Evolutionary conservation across 306 rosid genomes (phyloP), one percentile per base, ranked within the genome.

Genomic region (Fragaria ananassa): DNA sequence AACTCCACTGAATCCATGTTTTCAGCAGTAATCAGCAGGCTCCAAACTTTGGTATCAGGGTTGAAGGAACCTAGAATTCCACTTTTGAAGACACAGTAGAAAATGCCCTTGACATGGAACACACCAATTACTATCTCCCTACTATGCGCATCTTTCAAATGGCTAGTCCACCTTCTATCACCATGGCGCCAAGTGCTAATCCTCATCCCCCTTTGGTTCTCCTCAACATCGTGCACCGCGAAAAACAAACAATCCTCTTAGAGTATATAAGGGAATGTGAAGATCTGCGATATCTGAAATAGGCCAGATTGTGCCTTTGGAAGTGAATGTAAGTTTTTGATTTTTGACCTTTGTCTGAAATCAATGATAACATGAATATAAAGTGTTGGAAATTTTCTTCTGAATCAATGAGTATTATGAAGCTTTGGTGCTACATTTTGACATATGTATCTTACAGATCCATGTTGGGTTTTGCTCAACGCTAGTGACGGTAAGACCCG

Each of bases 161-260:
- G 27, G 31, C 27, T 21, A n/a, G 71, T 67, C 71, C 71, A 67
- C 15, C 5, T 4, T 41, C 31, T 67, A 42, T 39, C 71, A 19
- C 71, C 71, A 41, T 11, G 51, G 4, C 51, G 27, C 19, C 51
- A 67, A 44, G 71, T 67, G 71, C 51, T 67, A 18, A 67, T 67
- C 17, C 51, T 39, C 51, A 67, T 41, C 10, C 49, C 51, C 50
- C 9, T 11, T 60, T 27, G 66, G 11, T 27, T 8, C 66, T 60
- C 37, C 1, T 1, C 17, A 39, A 35, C 51, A 67, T 18, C 51
- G 11, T 67, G 71, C 29, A 67, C 47, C 2, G 51, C 51, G 1
- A 67, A 67, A 41, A 67, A 67, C 50, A 67, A 42, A 67, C 71
- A 67, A 67, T 67, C 71, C 31, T 29, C 31, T 29, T 29, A 29